Base-by-base conservation (phyloP, 2,329 filamentous ascomycete genomes). In the Aschersonia sp. region DNA sequence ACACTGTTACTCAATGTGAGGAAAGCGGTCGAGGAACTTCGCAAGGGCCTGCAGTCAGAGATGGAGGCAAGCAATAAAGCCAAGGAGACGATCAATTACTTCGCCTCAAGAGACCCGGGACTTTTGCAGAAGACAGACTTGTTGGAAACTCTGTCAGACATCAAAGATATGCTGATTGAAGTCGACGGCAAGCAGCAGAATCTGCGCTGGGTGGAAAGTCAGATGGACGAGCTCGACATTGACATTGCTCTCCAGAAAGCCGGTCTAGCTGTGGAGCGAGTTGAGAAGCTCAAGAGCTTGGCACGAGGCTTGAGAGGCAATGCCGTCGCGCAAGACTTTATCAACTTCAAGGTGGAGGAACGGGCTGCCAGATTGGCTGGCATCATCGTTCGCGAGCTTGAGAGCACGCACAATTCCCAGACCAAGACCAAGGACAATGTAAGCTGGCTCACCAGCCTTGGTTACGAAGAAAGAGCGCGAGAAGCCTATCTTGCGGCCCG, bases 171-270 rank as follows among this genome's bases (percentile, higher is more conserved):
- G 68, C 77, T 95, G 48, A 89, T 98, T 55, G 92, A 98, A 57
- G 87, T 95, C 10, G 92, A 97, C 58, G 92, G 92, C 45, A 94
- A 94, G 58, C 89, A 96, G 63, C 88, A 97, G 61, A 96, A 92
- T 61, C 75, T 98, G 44, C 85, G 91, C 47, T 96, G 88, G 88
- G 88, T 98, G 0, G 92, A 98, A 62, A 80, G 82, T 47, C 88
- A 97, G 65, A 85, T 98, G 63, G 92, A 98, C 60, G 88, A 94
- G 59, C 77, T 98, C 5, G 92, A 98, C 59, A 97, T 97, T 56
- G 84, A 94, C 57, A 89, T 98, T 58, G 91, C 92, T 0, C 74
- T 96, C 46, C 91, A 97, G 61, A 77, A 79, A 42, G 92, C 95
- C 54, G 89, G 96, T 57, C 77, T 82, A 28, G 85, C 92, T 0